Evolutionary conservation across 2,329 filamentous ascomycete species (phyloP), one percentile per base, ranked within the genome.

Genomic region (Penicillium sp.): DNA sequence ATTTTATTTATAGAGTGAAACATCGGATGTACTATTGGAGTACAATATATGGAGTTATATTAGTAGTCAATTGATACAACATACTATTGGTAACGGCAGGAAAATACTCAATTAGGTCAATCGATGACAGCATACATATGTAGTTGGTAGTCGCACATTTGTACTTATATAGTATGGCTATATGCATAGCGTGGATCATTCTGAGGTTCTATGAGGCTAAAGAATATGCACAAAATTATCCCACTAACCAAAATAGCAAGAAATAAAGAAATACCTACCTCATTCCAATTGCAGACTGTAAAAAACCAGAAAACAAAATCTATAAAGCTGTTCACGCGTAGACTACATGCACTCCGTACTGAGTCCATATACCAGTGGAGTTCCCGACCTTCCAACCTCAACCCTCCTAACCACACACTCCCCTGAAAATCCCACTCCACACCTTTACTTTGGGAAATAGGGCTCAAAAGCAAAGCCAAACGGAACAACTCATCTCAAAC

Each of bases 321-420:
- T 6, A 31, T 11, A 44, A 21, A 44, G 8, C 19, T 33, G 38
- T 51, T 33, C 49, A 44, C 27, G 10, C 25, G 27, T 51, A 51
- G 15, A 23, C 49, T 23, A 31, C 23, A 23, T 23, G 23, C 1
- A 23, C 29, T 10, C 39, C 19, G 38, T 45, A 52, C 38, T 46
- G 29, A 49, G n/a, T 31, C 43, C 39, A 55, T 38, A 55, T 44
- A 51, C 31, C 29, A 51, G 53, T 55, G 53, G 53, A 55, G 53
- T 46, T 47, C 50, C 36, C 50, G 39, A 52, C 21, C 16, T 53
- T 23, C 29, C 41, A 36, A 50, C 38, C 13, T 29, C 54, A 53
- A 52, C 36, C 34, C 31, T 45, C 53, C 48, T 41, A 39, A 56
- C 54, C 39, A 56, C 54, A 56, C 49, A 52, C 48, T 40, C 34